Evolutionary conservation across 78 protist species (phyloP).

Genomic region (slime mould (Dictyostelium discoideum)): DNA sequence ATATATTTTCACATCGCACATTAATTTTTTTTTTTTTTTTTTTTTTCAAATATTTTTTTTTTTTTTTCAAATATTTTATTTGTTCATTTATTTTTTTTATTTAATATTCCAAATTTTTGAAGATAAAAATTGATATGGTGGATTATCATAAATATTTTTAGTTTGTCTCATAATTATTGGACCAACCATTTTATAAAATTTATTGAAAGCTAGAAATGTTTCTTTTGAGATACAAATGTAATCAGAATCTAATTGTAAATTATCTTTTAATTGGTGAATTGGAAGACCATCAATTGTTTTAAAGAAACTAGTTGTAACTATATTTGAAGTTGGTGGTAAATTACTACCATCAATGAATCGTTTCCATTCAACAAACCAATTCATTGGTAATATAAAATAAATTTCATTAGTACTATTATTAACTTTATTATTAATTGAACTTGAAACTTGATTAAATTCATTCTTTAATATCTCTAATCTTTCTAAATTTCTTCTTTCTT

Average conservation of each 20-base stretch:
- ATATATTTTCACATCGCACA: no score
- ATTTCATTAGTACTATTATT: not conserved
- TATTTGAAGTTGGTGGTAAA: not conserved
- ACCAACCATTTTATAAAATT: conserved; percentile 24
- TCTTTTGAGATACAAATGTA: conserved; percentile 52
- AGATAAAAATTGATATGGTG: not conserved
- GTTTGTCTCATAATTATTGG: conserved; percentile 38
- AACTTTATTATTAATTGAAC: not conserved
- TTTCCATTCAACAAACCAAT: conserved; percentile 43
- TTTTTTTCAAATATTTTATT: not conserved
- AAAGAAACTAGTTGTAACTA: not conserved
- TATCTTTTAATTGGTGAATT: not conserved
- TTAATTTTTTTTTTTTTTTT: not conserved
- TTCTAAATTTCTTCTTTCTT: conserved; percentile 44
- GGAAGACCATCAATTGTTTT: not conserved
- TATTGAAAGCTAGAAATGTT: conserved; percentile 23
- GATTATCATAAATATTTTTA: conserved; percentile 43
- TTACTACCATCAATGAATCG: conserved; percentile 24
- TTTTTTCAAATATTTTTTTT: not conserved
- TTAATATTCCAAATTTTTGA: conserved; percentile 36
- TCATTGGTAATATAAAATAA: conserved; percentile 29
- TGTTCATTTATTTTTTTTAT: not conserved
- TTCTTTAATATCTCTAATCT: not conserved
- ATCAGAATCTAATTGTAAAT: not conserved
- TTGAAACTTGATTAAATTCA: conserved; percentile 14